phyloP scores from a whole-genome alignment of 257 asterid genomes.

The Paulownia fortunei region DNA sequence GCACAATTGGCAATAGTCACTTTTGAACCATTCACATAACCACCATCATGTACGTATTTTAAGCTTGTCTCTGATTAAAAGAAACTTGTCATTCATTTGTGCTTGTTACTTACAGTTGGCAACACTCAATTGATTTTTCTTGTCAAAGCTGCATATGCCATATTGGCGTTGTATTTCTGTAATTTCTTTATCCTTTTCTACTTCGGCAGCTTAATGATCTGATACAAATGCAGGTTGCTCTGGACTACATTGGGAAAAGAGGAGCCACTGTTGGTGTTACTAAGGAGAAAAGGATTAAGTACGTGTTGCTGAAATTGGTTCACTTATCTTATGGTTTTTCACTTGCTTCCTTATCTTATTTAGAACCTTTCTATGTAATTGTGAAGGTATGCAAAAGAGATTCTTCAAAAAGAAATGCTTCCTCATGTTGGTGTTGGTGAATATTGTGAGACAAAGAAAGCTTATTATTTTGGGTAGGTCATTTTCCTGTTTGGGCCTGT shows the following conservation, averaged over 20 bases:
- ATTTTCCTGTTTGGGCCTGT: slow-evolving; percentile 6
- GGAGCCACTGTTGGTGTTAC: slow-evolving; percentile 98
- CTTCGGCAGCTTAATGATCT: too few relatives aligned
- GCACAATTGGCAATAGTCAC: too few relatives aligned
- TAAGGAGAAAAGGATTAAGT: slow-evolving; percentile 93
- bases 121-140: background rate
- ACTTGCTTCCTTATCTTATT: slow-evolving; percentile 21
- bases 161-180: too few relatives aligned
- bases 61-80: background rate
- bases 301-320: slow-evolving; percentile 38
- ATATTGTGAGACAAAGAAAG: slow-evolving; percentile 93
- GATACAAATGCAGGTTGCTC: slow-evolving; percentile 84
- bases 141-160: background rate
- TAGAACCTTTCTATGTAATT: slow-evolving; percentile 28
- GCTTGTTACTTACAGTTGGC: background rate
- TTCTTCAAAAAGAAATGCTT: slow-evolving; percentile 98
- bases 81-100: background rate
- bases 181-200: too few relatives aligned
- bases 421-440: slow-evolving; percentile 98
- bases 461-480: slow-evolving; percentile 90
- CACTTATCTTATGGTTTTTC: background rate
- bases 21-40: too few relatives aligned
- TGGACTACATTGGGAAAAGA: slow-evolving; percentile 97
- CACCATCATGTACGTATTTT: background rate
- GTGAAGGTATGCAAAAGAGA: slow-evolving; percentile 90